These are phyloP conservation scores for Citropsis articulata DNA, from an alignment of 345 rosid species.

Conservation along the genomic window DNA sequence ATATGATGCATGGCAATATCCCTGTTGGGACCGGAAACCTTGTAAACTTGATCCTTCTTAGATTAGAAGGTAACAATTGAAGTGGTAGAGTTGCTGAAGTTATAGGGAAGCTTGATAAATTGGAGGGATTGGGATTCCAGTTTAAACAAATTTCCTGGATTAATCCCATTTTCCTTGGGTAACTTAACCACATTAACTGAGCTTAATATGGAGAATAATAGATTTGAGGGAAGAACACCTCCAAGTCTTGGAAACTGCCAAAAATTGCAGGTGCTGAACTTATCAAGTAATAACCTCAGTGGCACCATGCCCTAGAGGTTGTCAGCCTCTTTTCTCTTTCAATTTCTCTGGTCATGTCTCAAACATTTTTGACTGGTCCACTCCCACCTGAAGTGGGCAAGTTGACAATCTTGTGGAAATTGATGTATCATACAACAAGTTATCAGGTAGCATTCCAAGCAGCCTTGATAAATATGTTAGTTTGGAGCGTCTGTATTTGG, in stretches of 20 bases:
- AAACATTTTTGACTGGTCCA: background rate
- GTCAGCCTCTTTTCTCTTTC: background rate
- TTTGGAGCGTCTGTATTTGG: conserved; percentile 6
- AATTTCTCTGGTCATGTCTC: background rate
- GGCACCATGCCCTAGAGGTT: conserved; percentile 1
- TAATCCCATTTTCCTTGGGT: background rate
- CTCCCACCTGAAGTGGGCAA: conserved; percentile 8
- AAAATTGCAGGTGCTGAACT: background rate
- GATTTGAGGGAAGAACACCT: conserved; percentile 9
- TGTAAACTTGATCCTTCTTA: background rate
- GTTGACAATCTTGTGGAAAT: background rate
- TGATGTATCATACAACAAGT: background rate
- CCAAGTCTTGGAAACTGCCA: background rate
- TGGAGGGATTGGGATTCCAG: background rate
- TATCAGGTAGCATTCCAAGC: conserved; percentile 8
- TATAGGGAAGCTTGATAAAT: background rate
- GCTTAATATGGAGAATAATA: background rate
- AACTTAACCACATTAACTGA: background rate
- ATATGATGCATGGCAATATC: conserved; percentile 18
- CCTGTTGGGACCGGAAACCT: conserved; percentile 23
- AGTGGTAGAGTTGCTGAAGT: background rate
- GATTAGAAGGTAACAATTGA: conserved; percentile 1
- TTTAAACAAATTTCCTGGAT: background rate
- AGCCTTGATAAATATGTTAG: background rate
- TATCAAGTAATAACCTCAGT: background rate